Percentiles rank a stretch among this genome's conserved stretches.
Conservation (phyloP, 106 monocot species). For the Chionographis japonica region DNA sequence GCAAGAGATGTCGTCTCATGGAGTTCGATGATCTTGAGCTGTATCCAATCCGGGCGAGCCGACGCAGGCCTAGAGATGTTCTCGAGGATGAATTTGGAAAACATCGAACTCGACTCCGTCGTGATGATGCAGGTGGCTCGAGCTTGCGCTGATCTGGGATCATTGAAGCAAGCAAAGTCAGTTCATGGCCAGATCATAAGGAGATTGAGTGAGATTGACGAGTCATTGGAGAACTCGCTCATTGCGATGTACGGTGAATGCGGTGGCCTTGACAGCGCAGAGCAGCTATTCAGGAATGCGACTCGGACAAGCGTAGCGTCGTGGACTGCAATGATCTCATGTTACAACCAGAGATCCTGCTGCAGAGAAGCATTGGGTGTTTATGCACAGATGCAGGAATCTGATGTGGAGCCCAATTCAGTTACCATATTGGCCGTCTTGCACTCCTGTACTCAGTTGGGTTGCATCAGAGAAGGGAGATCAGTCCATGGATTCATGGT, state of each 20-base stretch:
- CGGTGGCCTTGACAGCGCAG: background rate
- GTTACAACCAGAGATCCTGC: constrained; percentile 12
- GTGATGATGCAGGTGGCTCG: background rate
- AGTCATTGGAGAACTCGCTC: constrained; percentile 7
- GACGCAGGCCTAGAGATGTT: constrained; percentile 8
- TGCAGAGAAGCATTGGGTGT: constrained; percentile 16
- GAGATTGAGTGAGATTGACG: constrained; percentile 2
- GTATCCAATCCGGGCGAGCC: background rate
- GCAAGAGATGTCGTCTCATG: constrained; percentile 17
- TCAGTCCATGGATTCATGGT: constrained; percentile 15
- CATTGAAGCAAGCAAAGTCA: constrained; percentile 9
- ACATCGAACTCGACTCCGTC: constrained; percentile 6
- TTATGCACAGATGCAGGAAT: constrained; percentile 7
- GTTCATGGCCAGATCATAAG: constrained; percentile 19
- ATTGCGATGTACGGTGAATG: constrained; percentile 14
- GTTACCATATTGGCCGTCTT: constrained; percentile 13
- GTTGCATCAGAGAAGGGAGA: constrained; percentile 15
- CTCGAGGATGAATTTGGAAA: constrained; percentile 8
- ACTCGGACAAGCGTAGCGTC: constrained; percentile 4
- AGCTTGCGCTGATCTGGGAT: constrained; percentile 20
- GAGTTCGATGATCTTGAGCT: constrained; percentile 21
- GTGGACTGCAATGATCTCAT: constrained; percentile 26
- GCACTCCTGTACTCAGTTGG: constrained; percentile 11
- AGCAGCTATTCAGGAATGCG: constrained; percentile 9
- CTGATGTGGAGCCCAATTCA: constrained; percentile 2